These are phyloP conservation scores for Macrocybe gigantea DNA, from an alignment of 768 basidiomycete species.

Conservation along the genomic window DNA sequence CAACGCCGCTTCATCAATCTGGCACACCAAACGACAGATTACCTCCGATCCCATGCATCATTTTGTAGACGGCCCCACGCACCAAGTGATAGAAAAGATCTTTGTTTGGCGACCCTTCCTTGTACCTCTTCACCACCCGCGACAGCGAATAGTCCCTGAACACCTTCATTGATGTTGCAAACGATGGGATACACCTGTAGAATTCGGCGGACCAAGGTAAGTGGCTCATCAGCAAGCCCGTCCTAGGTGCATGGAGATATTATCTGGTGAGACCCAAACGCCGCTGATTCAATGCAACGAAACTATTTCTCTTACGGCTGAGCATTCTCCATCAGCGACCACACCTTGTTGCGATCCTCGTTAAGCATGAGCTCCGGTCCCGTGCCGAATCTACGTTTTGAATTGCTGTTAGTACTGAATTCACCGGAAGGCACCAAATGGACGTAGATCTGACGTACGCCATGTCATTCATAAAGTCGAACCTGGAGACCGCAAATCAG, in stretches of 20 bases:
- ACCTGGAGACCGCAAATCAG: constrained; percentile 12
- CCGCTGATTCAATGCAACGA: not conserved
- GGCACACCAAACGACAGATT: not conserved
- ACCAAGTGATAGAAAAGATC: constrained; percentile 18
- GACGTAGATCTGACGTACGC: constrained; percentile 17
- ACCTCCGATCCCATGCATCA: not conserved
- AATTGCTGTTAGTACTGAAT: too few species aligned
- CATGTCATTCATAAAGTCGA: constrained; percentile 34
- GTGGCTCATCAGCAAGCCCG: constrained; percentile 9
- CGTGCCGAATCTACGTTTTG: constrained; percentile 20
- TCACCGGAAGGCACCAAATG: not conserved
- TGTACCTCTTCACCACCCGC: constrained; percentile 53
- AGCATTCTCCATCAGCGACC: constrained; percentile 9
- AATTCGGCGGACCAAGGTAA: constrained; percentile 13
- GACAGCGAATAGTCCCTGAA: constrained; percentile 37
- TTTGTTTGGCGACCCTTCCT: constrained; percentile 26
- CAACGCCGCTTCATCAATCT: constrained; percentile 17
- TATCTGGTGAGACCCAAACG: too few species aligned
- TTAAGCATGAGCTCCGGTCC: constrained; percentile 10
- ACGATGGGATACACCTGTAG: constrained; percentile 6
- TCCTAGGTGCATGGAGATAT: constrained; percentile 2
- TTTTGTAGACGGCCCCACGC: not conserved
- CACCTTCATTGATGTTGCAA: constrained; percentile 8
- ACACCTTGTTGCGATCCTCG: constrained; percentile 4
- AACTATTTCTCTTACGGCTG: constrained; percentile 2